These are phyloP conservation scores for Otatea glauca DNA, from an alignment of 176 grass and related monocot genomes.

Conservation along the genomic window DNA sequence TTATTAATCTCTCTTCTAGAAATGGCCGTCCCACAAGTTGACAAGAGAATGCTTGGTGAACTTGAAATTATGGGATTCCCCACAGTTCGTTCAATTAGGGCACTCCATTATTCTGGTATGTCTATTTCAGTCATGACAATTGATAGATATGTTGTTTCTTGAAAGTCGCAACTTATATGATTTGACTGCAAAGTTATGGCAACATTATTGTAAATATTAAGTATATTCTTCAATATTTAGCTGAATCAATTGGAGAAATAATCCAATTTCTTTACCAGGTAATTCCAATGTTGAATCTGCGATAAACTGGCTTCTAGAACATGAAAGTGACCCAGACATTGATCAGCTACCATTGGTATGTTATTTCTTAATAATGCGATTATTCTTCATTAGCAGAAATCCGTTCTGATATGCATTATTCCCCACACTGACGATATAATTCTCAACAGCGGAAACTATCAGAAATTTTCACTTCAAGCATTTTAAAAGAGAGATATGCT, in stretches of 20 bases:
- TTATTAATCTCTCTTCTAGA: conserved; percentile 29
- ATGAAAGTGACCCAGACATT: conserved; percentile 89
- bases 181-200: not conserved
- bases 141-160: conserved; percentile 6
- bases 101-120: conserved; percentile 86
- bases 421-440: not conserved
- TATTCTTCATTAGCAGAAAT: conserved; percentile 9
- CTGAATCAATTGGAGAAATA: conserved; percentile 34
- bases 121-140: conserved; percentile 30
- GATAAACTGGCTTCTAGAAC: conserved; percentile 81
- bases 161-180: conserved; percentile 19
- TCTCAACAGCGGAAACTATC: not conserved
- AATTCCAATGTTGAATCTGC: conserved; percentile 76
- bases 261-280: conserved; percentile 52
- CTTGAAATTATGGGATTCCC: conserved; percentile 92
- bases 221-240: conserved; percentile 20
- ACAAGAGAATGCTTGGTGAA: conserved; percentile 73
- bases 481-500: not conserved
- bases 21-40: conserved; percentile 77
- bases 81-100: conserved; percentile 64
- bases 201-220: conserved; percentile 13
- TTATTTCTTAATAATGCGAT: conserved; percentile 30
- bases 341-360: conserved; percentile 78
- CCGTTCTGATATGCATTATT: conserved; percentile 25
- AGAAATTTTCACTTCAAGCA: not conserved